Conservation (phyloP, 2,329 filamentous ascomycete genomes). For the Paecilomyces dactylethromorphus region DNA sequence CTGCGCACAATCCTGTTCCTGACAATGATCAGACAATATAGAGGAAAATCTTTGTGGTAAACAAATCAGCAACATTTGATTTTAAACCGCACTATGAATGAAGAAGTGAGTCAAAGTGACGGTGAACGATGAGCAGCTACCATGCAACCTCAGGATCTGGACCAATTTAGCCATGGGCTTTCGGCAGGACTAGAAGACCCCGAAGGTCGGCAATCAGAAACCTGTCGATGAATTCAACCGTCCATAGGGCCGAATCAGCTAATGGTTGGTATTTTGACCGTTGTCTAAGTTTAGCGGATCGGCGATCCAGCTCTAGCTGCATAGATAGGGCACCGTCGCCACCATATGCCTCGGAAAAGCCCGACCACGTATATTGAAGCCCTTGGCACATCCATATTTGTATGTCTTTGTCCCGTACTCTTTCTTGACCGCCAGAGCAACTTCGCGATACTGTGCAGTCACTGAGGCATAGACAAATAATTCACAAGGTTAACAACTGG, state of each 20-base stretch:
- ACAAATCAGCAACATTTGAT: not conserved
- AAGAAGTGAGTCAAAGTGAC: not conserved
- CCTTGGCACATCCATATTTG: not conserved
- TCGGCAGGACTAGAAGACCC: not conserved
- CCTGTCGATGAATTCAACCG: not conserved
- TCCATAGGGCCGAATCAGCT: not conserved
- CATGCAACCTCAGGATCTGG: not conserved
- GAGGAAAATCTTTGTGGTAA: not conserved
- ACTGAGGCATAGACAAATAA: not conserved
- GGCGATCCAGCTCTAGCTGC: not conserved
- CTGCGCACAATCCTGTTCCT: not conserved
- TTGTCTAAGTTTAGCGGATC: not conserved
- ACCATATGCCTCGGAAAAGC: not conserved
- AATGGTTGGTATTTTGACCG: not conserved
- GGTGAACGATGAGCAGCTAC: not conserved
- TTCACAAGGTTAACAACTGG: not conserved
- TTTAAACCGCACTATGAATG: not conserved
- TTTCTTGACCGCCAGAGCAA: not conserved
- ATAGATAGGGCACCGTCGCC: not conserved
- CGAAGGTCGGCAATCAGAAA: not conserved
- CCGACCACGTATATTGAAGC: not conserved
- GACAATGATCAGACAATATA: not conserved
- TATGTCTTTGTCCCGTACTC: not conserved
- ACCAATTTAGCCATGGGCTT: not conserved
- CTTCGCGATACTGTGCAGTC: not conserved